Percentiles rank a stretch among this genome's conserved stretches.
Conservation (phyloP, 768 basidiomycete genomes). For the Trametes villosa region DNA sequence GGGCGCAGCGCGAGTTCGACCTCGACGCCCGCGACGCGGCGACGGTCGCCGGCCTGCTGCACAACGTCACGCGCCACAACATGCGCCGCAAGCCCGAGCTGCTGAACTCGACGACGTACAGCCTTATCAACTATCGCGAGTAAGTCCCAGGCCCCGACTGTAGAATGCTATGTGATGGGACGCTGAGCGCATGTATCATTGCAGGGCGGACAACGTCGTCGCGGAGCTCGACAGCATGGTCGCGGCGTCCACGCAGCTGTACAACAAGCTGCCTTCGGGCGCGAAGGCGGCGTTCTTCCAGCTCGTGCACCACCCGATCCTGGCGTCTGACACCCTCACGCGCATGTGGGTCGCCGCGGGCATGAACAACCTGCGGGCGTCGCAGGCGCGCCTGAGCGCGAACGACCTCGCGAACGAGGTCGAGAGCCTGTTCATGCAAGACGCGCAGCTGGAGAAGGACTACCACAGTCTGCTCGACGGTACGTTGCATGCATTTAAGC, state of each 20-base stretch:
- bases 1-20: conserved; percentile 71
- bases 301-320: conserved; percentile 66
- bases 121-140: conserved; percentile 71
- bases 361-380: conserved; percentile 61
- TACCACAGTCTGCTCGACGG: conserved; percentile 65
- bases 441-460: conserved; percentile 61
- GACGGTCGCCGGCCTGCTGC: conserved; percentile 55
- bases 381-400: conserved; percentile 67
- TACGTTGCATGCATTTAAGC: conserved; percentile 31
- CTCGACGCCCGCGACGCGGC: conserved; percentile 44
- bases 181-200: not conserved
- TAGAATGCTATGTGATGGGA: not conserved
- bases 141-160: conserved; percentile 37
- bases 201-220: conserved; percentile 49
- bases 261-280: conserved; percentile 51
- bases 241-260: conserved; percentile 55
- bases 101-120: conserved; percentile 62
- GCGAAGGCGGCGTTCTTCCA: conserved; percentile 69
- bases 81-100: conserved; percentile 70
- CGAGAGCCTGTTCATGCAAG: conserved; percentile 59
- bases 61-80: conserved; percentile 59
- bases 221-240: conserved; percentile 54
- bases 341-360: conserved; percentile 65
- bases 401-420: conserved; percentile 62
- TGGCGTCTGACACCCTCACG: conserved; percentile 60